phyloP scores from a whole-genome alignment of 805 yeast species.

The Cyberlindnera misumaiensis region DNA sequence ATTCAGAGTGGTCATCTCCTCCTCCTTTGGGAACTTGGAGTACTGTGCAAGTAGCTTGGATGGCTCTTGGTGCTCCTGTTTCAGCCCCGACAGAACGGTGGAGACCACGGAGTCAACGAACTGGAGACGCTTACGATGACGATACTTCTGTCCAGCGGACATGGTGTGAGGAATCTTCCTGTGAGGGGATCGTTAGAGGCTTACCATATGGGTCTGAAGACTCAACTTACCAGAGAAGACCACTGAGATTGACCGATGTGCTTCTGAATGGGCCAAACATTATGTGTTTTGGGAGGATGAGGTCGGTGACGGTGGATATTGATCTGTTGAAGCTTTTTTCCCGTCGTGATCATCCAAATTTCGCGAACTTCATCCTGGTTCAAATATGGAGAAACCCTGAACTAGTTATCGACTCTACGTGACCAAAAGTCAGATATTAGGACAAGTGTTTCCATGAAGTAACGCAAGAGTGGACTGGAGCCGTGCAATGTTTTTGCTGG shows the following conservation, averaged over 20 bases:
- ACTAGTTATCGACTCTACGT: too few species aligned
- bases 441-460: too few species aligned
- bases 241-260: conserved; percentile 53
- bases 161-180: conserved; percentile 74
- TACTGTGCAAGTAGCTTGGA: conserved; percentile 23
- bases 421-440: too few species aligned
- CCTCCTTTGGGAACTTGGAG: conserved; percentile 64
- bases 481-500: too few species aligned
- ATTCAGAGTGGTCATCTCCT: conserved; percentile 73
- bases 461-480: too few species aligned
- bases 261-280: conserved; percentile 75
- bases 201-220: too few species aligned
- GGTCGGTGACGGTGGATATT: too few species aligned
- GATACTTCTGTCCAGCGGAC: conserved; percentile 71
- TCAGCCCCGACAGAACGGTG: conserved; percentile 47
- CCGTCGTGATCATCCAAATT: too few species aligned
- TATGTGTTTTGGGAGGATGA: neutral
- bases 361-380: too few species aligned
- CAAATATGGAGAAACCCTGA: too few species aligned
- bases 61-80: conserved; percentile 13
- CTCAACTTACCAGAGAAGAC: conserved; percentile 59
- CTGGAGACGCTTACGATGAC: conserved; percentile 80
- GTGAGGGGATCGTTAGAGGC: conserved; percentile 6
- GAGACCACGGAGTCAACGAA: conserved; percentile 75
- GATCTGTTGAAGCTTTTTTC: too few species aligned